Evolutionary conservation across 2,329 filamentous ascomycete genomes (phyloP).

Genomic region (Phoma herbarum): DNA sequence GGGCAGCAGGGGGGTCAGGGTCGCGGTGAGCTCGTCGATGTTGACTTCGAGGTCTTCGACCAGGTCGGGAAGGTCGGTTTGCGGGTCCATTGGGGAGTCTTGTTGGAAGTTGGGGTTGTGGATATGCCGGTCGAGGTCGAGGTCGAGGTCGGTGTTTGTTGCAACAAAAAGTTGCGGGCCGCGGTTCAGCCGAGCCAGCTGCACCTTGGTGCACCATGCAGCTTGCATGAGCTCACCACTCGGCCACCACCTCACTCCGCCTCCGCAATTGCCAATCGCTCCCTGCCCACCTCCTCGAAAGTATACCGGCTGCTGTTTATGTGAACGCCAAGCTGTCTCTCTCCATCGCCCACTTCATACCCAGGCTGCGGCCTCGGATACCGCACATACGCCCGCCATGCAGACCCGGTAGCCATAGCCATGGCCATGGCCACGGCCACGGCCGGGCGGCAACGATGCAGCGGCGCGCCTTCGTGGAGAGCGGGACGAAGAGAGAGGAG

Average conservation of each 20-base stretch:
- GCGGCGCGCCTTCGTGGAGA: conserved; percentile 30
- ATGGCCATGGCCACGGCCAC: conserved; percentile 52
- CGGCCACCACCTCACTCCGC: conserved; percentile 9
- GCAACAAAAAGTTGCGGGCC: conserved; percentile 36
- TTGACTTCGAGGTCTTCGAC: conserved; percentile 79
- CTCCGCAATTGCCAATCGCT: too few relatives aligned
- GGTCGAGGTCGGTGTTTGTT: background rate
- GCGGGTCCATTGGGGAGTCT: conserved; percentile 62
- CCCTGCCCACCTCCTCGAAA: too few relatives aligned
- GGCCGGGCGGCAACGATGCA: conserved; percentile 56
- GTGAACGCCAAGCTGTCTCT: conserved; percentile 60
- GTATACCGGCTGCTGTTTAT: too few relatives aligned
- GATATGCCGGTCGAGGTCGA: too few relatives aligned
- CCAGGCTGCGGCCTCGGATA: conserved; percentile 59
- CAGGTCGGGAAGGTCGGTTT: conserved; percentile 68
- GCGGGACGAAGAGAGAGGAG: conserved; percentile 34
- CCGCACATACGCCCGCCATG: conserved; percentile 51
- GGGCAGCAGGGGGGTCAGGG: conserved; percentile 76
- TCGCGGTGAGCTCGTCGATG: conserved; percentile 79
- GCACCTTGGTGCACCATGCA: too few relatives aligned
- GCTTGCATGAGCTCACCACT: conserved; percentile 14
- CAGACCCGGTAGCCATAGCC: conserved; percentile 52
- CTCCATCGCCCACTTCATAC: conserved; percentile 48
- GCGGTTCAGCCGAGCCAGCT: conserved; percentile 23
- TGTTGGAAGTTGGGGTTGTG: too few relatives aligned